These are phyloP conservation scores for Penicillium sp. DNA, from an alignment of 2,329 filamentous ascomycete genomes.

Conservation along the genomic window DNA sequence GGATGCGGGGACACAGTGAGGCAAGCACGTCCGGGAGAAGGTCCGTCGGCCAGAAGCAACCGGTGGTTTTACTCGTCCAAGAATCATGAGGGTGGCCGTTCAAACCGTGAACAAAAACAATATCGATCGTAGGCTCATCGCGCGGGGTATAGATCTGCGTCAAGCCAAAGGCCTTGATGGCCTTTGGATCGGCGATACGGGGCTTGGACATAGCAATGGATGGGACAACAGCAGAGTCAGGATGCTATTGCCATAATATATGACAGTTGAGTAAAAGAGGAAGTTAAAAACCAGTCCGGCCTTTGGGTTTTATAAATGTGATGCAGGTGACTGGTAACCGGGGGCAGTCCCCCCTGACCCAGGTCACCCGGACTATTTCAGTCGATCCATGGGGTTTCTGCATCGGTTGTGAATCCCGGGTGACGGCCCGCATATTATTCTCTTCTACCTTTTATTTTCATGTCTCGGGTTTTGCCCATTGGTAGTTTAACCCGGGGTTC, in stretches of 20 bases:
- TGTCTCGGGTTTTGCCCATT: not conserved
- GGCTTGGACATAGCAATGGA: conserved; percentile 18
- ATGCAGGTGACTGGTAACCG: conserved; percentile 2
- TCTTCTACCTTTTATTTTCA: not conserved
- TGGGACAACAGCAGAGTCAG: not conserved
- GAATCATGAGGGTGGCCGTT: conserved; percentile 65
- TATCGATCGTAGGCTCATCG: conserved; percentile 43
- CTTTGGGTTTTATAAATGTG: conserved; percentile 8
- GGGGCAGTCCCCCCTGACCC: conserved; percentile 4
- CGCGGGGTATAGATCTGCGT: conserved; percentile 40
- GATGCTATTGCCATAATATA: conserved; percentile 4
- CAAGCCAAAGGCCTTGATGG: conserved; percentile 40
- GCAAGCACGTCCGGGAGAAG: conserved; percentile 61
- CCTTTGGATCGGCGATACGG: conserved; percentile 6
- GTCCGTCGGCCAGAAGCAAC: conserved; percentile 67
- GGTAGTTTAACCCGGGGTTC: not conserved
- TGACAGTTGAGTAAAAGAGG: not conserved
- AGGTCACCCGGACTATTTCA: conserved; percentile 4
- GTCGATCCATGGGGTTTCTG: conserved; percentile 2
- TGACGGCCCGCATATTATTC: not conserved
- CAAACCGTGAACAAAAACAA: conserved; percentile 68
- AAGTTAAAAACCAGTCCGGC: not conserved
- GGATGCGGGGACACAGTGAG: conserved; percentile 58
- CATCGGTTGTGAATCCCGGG: not conserved
- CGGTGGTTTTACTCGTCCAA: conserved; percentile 52